Evolutionary conservation across 306 rosid species (phyloP).

Genomic region (Cicer judaicum): DNA sequence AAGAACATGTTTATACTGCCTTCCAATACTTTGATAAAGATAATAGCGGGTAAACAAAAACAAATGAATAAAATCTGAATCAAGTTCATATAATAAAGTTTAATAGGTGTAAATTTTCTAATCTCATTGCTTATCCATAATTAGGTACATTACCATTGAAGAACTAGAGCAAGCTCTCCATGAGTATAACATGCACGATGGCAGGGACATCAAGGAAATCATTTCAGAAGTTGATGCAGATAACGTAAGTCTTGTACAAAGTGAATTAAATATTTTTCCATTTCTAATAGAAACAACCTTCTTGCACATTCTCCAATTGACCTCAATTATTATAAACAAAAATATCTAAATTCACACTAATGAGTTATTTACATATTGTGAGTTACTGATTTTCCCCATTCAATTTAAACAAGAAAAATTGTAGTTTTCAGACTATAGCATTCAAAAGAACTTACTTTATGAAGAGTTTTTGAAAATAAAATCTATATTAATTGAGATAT

Average conservation of each 20-base stretch:
- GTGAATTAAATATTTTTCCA: neutral
- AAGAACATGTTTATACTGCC: constrained; percentile 95
- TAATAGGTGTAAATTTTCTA: constrained; percentile 2
- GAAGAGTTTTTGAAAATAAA: too few relatives aligned
- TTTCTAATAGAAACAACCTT: neutral
- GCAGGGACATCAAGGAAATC: constrained; percentile 81
- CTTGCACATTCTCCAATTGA: neutral
- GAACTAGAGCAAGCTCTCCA: constrained; percentile 92
- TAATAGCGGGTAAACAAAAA: constrained; percentile 76
- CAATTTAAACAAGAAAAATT: too few relatives aligned
- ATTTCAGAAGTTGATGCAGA: constrained; percentile 85
- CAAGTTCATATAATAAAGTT: too few relatives aligned
- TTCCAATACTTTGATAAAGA: constrained; percentile 95
- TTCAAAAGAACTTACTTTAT: too few relatives aligned
- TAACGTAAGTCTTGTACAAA: constrained; percentile 59
- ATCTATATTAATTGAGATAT: too few relatives aligned
- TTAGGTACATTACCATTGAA: constrained; percentile 82
- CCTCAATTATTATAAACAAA: too few relatives aligned
- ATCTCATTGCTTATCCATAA: neutral
- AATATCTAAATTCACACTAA: too few relatives aligned
- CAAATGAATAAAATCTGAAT: neutral
- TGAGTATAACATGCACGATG: constrained; percentile 88
- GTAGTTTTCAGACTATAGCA: too few relatives aligned
- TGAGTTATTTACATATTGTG: too few relatives aligned
- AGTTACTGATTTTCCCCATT: too few relatives aligned